A percentile compares a stretch with the other conserved stretches of the same genome.
Evolutionary conservation across 1,139 yeast species (phyloP).

Genomic region (Debaryomycetaceae sp.): DNA sequence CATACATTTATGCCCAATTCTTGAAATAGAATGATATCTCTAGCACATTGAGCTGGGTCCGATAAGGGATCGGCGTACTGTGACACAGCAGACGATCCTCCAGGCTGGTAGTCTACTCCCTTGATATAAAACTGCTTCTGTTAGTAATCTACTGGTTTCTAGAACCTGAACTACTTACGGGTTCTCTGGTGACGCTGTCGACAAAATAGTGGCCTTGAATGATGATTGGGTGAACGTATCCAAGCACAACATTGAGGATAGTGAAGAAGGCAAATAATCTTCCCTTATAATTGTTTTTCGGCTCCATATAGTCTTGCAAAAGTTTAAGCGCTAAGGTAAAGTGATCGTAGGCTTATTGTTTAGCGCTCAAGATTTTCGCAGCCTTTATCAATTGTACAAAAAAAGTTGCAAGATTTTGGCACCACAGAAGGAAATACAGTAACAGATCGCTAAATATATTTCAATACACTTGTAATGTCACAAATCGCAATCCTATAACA

Average conservation of each 20-base stretch:
- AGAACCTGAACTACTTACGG: slow-evolving; percentile 35
- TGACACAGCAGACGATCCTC: slow-evolving; percentile 72
- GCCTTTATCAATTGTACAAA: neutral
- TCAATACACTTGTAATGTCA: too few species aligned
- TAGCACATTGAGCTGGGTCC: slow-evolving; percentile 61
- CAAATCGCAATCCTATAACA: too few species aligned
- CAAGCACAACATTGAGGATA: slow-evolving; percentile 6
- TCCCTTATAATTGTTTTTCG: neutral
- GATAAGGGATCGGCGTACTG: slow-evolving; percentile 65
- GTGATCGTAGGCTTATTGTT: neutral
- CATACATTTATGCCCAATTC: slow-evolving; percentile 70
- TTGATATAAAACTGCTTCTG: slow-evolving; percentile 48
- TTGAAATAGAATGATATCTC: slow-evolving; percentile 73
- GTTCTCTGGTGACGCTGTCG: slow-evolving; percentile 71
- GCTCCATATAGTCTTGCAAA: neutral
- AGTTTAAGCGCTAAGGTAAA: neutral
- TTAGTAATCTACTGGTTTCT: slow-evolving; percentile 6
- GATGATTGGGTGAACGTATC: slow-evolving; percentile 54
- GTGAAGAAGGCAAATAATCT: neutral
- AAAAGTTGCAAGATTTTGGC: neutral
- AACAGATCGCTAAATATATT: neutral
- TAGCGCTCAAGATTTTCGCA: neutral
- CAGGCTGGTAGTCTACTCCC: slow-evolving; percentile 87
- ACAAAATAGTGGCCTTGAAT: slow-evolving; percentile 69
- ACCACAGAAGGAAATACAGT: slow-evolving; percentile 1